phyloP scores from a whole-genome alignment of 208 protist genomes.

The Kentomonas sorsogonicus region DNA sequence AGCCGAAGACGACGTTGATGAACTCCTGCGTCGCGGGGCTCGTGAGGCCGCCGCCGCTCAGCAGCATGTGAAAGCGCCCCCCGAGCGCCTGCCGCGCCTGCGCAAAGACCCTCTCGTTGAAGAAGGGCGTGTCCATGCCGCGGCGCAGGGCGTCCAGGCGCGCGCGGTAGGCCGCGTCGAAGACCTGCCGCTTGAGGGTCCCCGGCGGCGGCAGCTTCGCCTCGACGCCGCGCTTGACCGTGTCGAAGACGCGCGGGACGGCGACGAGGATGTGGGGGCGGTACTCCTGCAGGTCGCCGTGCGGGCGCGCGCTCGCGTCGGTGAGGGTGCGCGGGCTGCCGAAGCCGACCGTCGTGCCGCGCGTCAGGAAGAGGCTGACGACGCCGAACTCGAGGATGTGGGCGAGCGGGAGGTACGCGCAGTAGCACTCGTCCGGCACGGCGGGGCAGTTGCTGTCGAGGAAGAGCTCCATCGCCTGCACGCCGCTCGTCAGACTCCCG shows the following conservation, averaged over 20 bases:
- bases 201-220: conserved; percentile 48
- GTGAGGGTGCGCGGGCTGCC: conserved; percentile 72
- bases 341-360: conserved; percentile 70
- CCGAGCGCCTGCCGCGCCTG: conserved; percentile 45
- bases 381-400: conserved; percentile 91
- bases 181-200: conserved; percentile 57
- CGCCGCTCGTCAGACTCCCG: conserved; percentile 27
- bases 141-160: conserved; percentile 50
- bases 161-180: conserved; percentile 58
- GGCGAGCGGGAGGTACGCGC: conserved; percentile 88
- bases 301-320: conserved; percentile 53
- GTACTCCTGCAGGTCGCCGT: conserved; percentile 80
- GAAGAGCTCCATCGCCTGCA: conserved; percentile 42
- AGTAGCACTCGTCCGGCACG: conserved; percentile 47
- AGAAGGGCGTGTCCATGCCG: conserved; percentile 79
- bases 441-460: conserved; percentile 18
- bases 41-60: conserved; percentile 77
- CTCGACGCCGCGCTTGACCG: conserved; percentile 67
- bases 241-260: conserved; percentile 88
- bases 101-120: conserved; percentile 72
- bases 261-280: conserved; percentile 54
- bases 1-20: conserved; percentile 72
- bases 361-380: conserved; percentile 58
- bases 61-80: conserved; percentile 39
- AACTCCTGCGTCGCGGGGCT: conserved; percentile 71